Conservation (phyloP, 2,329 filamentous ascomycete genomes). For the Stachybotrys echinatus region DNA sequence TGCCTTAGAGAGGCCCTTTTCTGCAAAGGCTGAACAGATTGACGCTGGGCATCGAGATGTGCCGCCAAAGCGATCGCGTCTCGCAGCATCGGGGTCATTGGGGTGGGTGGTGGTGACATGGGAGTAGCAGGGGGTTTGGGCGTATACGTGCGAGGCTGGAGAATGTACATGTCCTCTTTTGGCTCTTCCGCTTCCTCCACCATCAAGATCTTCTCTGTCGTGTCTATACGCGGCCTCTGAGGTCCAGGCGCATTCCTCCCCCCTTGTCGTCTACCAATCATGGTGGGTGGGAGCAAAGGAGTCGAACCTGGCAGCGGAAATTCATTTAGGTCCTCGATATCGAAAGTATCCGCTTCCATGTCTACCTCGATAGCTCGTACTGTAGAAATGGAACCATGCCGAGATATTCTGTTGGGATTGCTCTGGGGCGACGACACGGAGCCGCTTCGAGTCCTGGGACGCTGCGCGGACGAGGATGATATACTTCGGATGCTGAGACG, state of each 20-base stretch:
- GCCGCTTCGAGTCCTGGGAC: slow-evolving; percentile 13
- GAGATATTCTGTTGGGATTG: not conserved
- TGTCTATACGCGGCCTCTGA: not conserved
- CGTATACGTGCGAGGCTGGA: slow-evolving; percentile 55
- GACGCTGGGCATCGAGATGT: not conserved
- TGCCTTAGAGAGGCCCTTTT: slow-evolving; percentile 46
- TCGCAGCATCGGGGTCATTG: slow-evolving; percentile 18
- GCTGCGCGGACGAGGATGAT: slow-evolving; percentile 5
- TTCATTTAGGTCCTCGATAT: slow-evolving; percentile 17
- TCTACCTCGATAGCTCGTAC: slow-evolving; percentile 4
- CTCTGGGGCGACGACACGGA: not conserved
- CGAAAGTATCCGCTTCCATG: slow-evolving; percentile 7
- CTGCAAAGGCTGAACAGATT: slow-evolving; percentile 11
- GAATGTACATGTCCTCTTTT: slow-evolving; percentile 41
- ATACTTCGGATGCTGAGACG: not conserved
- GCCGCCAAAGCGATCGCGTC: not conserved
- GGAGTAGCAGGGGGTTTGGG: slow-evolving; percentile 43
- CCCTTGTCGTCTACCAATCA: not conserved
- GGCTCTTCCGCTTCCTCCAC: not conserved
- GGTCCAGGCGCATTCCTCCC: not conserved
- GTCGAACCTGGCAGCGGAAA: slow-evolving; percentile 18
- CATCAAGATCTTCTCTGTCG: not conserved
- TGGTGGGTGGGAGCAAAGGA: slow-evolving; percentile 15
- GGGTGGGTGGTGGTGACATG: slow-evolving; percentile 45
- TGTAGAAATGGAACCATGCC: slow-evolving; percentile 6